Base-by-base conservation (phyloP, 768 basidiomycete genomes). In the Pulveroboletus sp. region DNA sequence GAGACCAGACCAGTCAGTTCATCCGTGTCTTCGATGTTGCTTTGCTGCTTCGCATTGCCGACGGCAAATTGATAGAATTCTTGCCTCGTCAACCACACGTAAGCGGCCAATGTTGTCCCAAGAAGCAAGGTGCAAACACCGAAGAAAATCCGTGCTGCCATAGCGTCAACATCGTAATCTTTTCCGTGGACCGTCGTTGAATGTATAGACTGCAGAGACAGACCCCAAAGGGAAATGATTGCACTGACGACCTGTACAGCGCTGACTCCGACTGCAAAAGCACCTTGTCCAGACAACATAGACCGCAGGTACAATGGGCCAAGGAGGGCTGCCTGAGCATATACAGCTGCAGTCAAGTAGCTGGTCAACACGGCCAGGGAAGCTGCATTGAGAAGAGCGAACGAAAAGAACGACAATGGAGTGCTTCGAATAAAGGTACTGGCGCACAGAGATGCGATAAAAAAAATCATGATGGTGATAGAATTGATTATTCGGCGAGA, bases 281-380 rank as follows among this genome's bases (percentile, higher is more conserved):
- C 87, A 1, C 85, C 90, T 67, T 92, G 87, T 7, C 89, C 90
- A 2, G 87, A 80, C 75, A 92, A 80, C 63, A 87, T 71, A 31
- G 81, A 73, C 62, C 90, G 85, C 39, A 92, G 77, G 11, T 83
- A 81, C 6, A 72, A 63, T 3, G 84, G 78, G 0, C 90, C 91
- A 58, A 90, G 89, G 11, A 90, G 70, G 0, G 88, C 84, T 2
- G 88, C 87, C n/a, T 88, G 75, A 2, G 86, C 87, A 32, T 90
- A 77, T 34, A 85, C 75, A 10, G 89, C 76, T 0, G 82, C 85
- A 58, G 87, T 85, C n/a, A 92, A 75, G 59, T 87, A 91, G 6
- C 87, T 79, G 0, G 85, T 87, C 0, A 80, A 75, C 10, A 72
- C 69, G 6, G 87, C 80, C 63, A 90, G 81, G 2, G 70, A 62